A percentile compares a stretch with the other conserved stretches of the same genome.
Evolutionary conservation across 495 filamentous ascomycete genomes (phyloP).

Genomic region (Penicillium arizonense): DNA sequence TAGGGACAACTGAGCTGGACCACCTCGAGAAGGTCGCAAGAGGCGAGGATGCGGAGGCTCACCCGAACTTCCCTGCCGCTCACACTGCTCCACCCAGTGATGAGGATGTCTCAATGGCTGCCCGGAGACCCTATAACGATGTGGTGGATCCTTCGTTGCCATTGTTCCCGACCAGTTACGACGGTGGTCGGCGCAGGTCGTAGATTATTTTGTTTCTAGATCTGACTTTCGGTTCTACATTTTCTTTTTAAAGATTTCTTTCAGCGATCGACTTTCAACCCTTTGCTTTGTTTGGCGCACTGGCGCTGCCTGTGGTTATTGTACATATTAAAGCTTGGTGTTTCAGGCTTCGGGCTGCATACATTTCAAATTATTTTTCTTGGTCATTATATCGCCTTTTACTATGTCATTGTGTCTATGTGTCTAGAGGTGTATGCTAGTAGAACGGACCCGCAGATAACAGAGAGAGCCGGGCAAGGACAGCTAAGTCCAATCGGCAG

Average conservation of each 20-base stretch:
- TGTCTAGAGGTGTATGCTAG: too few relatives aligned
- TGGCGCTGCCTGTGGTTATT: background rate
- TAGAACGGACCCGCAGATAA: too few relatives aligned
- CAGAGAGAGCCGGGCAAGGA: too few relatives aligned
- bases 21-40: slow-evolving; percentile 89
- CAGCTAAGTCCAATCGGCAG: too few relatives aligned
- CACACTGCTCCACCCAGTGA: slow-evolving; percentile 65
- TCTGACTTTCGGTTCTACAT: background rate
- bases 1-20: slow-evolving; percentile 86
- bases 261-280: background rate
- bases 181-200: background rate
- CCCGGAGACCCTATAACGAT: slow-evolving; percentile 22
- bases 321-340: background rate
- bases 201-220: background rate
- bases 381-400: too few relatives aligned
- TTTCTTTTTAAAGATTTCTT: background rate
- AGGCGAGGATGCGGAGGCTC: slow-evolving; percentile 65
- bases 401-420: too few relatives aligned
- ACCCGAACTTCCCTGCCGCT: slow-evolving; percentile 65
- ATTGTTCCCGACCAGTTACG: slow-evolving; percentile 47
- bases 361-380: background rate
- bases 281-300: background rate
- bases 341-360: background rate
- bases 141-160: slow-evolving; percentile 55
- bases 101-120: slow-evolving; percentile 35